These are phyloP conservation scores for Astragalus membranaceus DNA, from an alignment of 306 rosid genomes.

Conservation along the genomic window DNA sequence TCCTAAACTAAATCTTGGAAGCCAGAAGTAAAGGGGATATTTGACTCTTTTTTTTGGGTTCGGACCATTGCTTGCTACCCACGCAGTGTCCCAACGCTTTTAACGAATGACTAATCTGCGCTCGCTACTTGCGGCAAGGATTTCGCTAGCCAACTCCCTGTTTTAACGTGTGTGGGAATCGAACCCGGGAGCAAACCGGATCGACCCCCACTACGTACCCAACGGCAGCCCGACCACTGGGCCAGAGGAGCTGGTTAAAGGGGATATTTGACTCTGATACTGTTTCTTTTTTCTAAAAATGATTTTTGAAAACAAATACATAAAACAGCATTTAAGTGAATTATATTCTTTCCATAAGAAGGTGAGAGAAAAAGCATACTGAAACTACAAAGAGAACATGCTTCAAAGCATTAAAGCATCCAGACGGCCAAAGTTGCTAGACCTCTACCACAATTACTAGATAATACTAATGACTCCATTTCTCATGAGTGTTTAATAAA, in stretches of 20 bases:
- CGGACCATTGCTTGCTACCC: too few species aligned
- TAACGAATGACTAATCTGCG: too few species aligned
- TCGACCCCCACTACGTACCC: too few species aligned
- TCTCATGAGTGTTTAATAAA: not conserved
- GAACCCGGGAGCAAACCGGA: too few species aligned
- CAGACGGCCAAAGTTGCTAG: not conserved
- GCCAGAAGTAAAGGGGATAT: not conserved
- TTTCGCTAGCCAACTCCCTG: too few species aligned
- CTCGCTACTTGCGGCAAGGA: too few species aligned
- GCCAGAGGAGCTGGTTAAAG: not conserved
- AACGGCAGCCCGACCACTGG: too few species aligned
- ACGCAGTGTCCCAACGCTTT: too few species aligned
- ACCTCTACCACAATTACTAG: not conserved
- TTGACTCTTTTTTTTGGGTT: too few species aligned
- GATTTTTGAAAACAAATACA: not conserved
- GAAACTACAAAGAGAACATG: not conserved
- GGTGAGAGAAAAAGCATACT: not conserved
- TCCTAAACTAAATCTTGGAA: not conserved
- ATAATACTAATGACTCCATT: not conserved
- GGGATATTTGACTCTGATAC: not conserved
- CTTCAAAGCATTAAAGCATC: constrained; percentile 3
- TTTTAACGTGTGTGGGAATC: too few species aligned
- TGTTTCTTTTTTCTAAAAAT: not conserved
- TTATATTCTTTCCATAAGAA: not conserved
- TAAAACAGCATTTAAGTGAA: not conserved